Evolutionary conservation across 1,139 yeast genomes (phyloP).

Genomic region (Candida sanyaensis): DNA sequence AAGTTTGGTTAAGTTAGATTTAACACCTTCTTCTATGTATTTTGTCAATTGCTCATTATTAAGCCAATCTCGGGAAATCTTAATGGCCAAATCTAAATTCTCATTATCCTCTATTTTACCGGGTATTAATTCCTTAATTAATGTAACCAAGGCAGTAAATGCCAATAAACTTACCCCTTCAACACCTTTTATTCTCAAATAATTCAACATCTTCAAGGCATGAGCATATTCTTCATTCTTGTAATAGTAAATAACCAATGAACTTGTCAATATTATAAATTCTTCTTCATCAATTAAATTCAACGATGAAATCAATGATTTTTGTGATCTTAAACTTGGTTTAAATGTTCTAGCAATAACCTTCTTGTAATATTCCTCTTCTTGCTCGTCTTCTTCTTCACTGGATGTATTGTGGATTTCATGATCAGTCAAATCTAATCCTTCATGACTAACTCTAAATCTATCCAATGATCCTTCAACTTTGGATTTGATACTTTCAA

Average conservation of each 20-base stretch:
- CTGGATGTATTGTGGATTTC: constrained; percentile 23
- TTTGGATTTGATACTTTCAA: constrained; percentile 20
- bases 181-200: constrained; percentile 21
- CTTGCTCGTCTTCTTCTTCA: constrained; percentile 20
- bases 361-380: constrained; percentile 13
- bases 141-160: constrained; percentile 34
- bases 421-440: constrained; percentile 32
- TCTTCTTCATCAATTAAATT: constrained; percentile 39
- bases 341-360: constrained; percentile 7
- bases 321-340: constrained; percentile 16
- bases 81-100: constrained; percentile 31
- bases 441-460: constrained; percentile 25
- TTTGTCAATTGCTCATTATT: constrained; percentile 23
- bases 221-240: constrained; percentile 20
- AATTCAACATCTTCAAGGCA: constrained; percentile 25
- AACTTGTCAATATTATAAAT: constrained; percentile 30
- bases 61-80: constrained; percentile 33
- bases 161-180: constrained; percentile 24
- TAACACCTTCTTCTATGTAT: constrained; percentile 24
- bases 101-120: constrained; percentile 23
- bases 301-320: constrained; percentile 31
- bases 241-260: constrained; percentile 29
- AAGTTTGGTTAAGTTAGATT: constrained; percentile 31
- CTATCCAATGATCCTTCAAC: constrained; percentile 21
- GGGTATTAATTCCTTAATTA: constrained; percentile 25